Evolutionary conservation across 2,329 filamentous ascomycete species (phyloP).

Genomic region (Cercospora sp.): DNA sequence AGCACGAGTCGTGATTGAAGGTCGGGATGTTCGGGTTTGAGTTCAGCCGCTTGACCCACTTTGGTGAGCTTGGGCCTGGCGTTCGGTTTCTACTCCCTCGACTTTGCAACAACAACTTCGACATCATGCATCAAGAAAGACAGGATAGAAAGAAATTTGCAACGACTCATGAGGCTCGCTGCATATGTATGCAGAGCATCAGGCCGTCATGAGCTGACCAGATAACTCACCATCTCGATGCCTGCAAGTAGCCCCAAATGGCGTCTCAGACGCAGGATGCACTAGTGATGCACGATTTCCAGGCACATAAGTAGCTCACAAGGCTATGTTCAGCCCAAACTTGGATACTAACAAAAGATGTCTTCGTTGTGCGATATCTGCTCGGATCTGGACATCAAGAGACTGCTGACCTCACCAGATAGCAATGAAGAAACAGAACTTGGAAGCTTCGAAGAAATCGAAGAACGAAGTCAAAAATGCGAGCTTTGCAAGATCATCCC

Average conservation of each 20-base stretch:
- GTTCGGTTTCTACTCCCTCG: background rate
- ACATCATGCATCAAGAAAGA: too few species aligned
- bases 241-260: background rate
- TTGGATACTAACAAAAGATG: background rate
- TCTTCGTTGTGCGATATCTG: background rate
- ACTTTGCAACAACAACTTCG: background rate
- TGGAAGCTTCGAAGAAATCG: background rate
- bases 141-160: too few species aligned
- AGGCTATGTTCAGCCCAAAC: background rate
- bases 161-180: too few species aligned
- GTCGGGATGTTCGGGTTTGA: background rate
- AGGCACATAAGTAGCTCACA: background rate
- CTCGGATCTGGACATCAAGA: background rate
- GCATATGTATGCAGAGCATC: too few species aligned
- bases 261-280: background rate
- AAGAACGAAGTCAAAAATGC: background rate
- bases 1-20: background rate
- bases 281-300: background rate
- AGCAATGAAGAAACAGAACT: background rate
- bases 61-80: background rate
- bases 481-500: background rate
- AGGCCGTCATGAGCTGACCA: too few species aligned
- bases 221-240: too few species aligned
- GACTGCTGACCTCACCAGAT: background rate
- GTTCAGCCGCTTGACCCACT: slow-evolving; percentile 4